phyloP scores from a whole-genome alignment of 257 asterid species.

The Solanum dulcamara region DNA sequence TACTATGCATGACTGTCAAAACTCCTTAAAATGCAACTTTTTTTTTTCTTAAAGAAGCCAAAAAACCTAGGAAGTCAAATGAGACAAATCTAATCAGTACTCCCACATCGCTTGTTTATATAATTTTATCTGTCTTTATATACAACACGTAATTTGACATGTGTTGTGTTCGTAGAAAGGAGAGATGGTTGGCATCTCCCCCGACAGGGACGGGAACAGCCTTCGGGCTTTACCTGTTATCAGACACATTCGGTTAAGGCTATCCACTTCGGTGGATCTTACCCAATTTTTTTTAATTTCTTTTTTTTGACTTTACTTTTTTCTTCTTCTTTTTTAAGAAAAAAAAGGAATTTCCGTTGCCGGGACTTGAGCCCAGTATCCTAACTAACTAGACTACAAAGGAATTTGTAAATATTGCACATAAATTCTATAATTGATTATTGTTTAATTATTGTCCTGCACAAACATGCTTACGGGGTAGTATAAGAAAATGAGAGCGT shows the following conservation, averaged over 20 bases:
- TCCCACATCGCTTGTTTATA: background rate
- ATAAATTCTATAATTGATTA: accelerated
- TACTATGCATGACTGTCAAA: background rate
- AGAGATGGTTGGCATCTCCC: slow-evolving; percentile 40
- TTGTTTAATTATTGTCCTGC: too few relatives aligned
- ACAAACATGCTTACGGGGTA: background rate
- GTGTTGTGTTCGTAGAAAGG: slow-evolving; percentile 9
- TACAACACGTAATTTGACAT: accelerated
- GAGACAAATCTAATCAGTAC: background rate
- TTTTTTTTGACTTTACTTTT: background rate
- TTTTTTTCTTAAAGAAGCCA: too few relatives aligned
- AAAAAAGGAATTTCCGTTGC: slow-evolving; percentile 36
- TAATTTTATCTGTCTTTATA: accelerated
- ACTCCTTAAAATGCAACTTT: background rate
- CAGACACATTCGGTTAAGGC: slow-evolving; percentile 23
- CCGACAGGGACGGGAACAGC: slow-evolving; percentile 26
- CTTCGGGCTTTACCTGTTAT: slow-evolving; percentile 14
- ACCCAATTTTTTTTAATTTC: slow-evolving; percentile 2
- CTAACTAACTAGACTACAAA: slow-evolving; percentile 98
- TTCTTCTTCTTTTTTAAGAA: too few relatives aligned
- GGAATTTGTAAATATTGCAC: background rate
- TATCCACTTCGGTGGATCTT: slow-evolving; percentile 16
- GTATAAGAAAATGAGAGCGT: background rate
- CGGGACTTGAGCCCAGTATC: slow-evolving; percentile 98
- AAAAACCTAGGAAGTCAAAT: background rate